These are phyloP conservation scores for Hortaea werneckii DNA, from an alignment of 2,329 filamentous ascomycete genomes.

Conservation along the genomic window DNA sequence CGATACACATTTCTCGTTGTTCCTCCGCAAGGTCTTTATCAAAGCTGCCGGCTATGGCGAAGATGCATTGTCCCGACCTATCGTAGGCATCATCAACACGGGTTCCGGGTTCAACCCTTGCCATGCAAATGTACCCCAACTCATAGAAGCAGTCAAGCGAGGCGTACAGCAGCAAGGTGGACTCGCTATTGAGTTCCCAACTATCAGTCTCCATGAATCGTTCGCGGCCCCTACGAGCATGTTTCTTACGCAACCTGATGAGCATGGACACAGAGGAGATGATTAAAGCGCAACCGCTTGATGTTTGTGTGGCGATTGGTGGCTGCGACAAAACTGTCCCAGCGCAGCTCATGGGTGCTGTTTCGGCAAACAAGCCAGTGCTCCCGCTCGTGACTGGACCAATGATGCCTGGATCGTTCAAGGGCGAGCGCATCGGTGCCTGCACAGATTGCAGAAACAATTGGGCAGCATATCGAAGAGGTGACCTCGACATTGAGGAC, in stretches of 20 bases:
- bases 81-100: conserved; percentile 67
- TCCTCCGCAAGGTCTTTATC: conserved; percentile 67
- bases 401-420: conserved; percentile 63
- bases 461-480: conserved; percentile 60
- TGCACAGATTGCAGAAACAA: conserved; percentile 67
- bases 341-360: conserved; percentile 65
- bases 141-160: conserved; percentile 60
- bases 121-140: conserved; percentile 60
- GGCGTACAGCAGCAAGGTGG: conserved; percentile 59
- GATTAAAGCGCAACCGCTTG: conserved; percentile 60
- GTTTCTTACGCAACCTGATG: conserved; percentile 63
- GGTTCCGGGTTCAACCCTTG: conserved; percentile 65
- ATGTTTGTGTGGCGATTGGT: conserved; percentile 43
- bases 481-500: conserved; percentile 59
- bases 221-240: conserved; percentile 65
- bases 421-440: conserved; percentile 55
- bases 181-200: conserved; percentile 62
- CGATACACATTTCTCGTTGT: conserved; percentile 64
- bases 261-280: conserved; percentile 74
- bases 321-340: conserved; percentile 55
- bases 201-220: conserved; percentile 60
- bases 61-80: conserved; percentile 58
- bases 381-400: conserved; percentile 60
- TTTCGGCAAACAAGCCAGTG: conserved; percentile 63
- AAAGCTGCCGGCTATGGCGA: conserved; percentile 66